Base-by-base conservation (phyloP, 768 basidiomycete species). In the Phaffia tasmanica region DNA sequence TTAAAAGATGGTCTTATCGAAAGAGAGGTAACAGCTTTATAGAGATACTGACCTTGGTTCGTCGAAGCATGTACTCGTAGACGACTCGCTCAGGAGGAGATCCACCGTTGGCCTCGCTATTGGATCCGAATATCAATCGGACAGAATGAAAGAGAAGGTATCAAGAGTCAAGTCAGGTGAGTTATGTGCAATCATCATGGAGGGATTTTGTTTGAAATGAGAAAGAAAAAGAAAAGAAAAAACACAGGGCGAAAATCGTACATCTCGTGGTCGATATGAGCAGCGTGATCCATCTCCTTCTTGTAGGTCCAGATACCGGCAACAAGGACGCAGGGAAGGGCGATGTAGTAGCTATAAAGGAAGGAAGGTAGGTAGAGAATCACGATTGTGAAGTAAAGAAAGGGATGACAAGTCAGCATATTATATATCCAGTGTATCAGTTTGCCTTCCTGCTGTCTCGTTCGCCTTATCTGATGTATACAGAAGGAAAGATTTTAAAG, bases 221-320 rank as follows among this genome's bases (percentile, higher is more conserved):
- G 35, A 4, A 59, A 23, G 59, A 61, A 47, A 55, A 46, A 49
- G 60, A 32, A 55, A 27, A 23, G 19, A 21, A 27, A n/a, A 35
- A 8, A 35, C 29, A 57, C 21, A 11, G 27, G 25, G 30, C 11
- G 51, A 6, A n/a, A 48, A 18, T 55, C 67, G 47, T 15, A 69
- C 67, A 57, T 63, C 50, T 60, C 57, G 67, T 69, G 67, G 5
- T 59, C 63, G 23, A 64, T 53, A 62, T 69, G 67, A 42, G 67
- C 62, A 21, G 48, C 35, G 62, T 69, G 67, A 57, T 69, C 67
- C 3, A n/a, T 46, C 67, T 63, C 62, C 56, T 57, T 58, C 62
- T 59, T 59, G 62, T 63, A 63, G 32, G 54, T 50, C 35, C 42
- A 64, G 67, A 69, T 21, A 21, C 27, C 30, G 46, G 51, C 56